These are phyloP conservation scores for Phytopythium cucurbitacearum DNA, from an alignment of 352 stramenopile species.

Conservation along the genomic window DNA sequence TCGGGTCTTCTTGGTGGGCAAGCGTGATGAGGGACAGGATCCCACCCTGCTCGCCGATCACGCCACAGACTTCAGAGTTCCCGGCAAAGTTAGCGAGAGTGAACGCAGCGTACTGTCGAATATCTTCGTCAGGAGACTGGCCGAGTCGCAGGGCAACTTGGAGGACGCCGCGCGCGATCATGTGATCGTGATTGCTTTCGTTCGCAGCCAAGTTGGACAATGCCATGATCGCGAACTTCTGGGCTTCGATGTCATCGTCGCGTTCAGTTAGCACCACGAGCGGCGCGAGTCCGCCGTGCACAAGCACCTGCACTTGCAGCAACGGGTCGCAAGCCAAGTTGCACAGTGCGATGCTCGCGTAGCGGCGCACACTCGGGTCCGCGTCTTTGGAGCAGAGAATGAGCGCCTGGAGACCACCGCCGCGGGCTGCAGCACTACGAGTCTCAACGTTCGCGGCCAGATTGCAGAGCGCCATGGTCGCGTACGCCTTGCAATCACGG, in stretches of 20 bases:
- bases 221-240: conserved; percentile 93
- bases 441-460: conserved; percentile 93
- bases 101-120: conserved; percentile 90
- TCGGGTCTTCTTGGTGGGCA: conserved; percentile 81
- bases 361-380: conserved; percentile 80
- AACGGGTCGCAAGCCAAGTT: conserved; percentile 91
- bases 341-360: conserved; percentile 93
- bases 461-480: conserved; percentile 95
- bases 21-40: conserved; percentile 89
- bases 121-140: conserved; percentile 71
- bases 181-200: conserved; percentile 90
- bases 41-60: conserved; percentile 89
- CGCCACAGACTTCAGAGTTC: conserved; percentile 81
- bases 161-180: conserved; percentile 88
- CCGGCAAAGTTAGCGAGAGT: conserved; percentile 91
- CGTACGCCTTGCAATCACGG: conserved; percentile 91
- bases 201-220: conserved; percentile 94
- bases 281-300: conserved; percentile 89
- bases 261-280: conserved; percentile 79
- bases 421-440: conserved; percentile 73
- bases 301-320: conserved; percentile 90
- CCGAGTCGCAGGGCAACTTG: conserved; percentile 75
- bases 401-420: conserved; percentile 90
- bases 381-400: conserved; percentile 87
- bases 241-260: conserved; percentile 69